Evolutionary conservation across 805 yeast genomes (phyloP).

Genomic region (Pichia eremophila): DNA sequence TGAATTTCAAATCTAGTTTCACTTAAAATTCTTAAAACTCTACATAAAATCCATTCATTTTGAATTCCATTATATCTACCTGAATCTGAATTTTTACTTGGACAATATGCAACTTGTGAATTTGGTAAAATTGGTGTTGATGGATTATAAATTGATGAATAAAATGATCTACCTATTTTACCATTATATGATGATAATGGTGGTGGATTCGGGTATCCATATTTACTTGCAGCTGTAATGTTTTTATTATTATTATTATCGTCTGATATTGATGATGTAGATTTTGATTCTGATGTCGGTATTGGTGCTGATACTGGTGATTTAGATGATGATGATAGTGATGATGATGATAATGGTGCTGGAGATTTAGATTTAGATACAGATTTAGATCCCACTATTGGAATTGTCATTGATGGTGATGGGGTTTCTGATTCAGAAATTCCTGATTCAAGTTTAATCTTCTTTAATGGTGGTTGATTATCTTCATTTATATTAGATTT

Average conservation of each 20-base stretch:
- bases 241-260: neutral
- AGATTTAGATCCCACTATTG: no score
- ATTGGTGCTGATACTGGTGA: neutral
- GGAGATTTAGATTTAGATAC: neutral
- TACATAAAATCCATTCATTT: constrained; percentile 94
- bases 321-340: neutral
- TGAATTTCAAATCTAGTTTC: constrained; percentile 67
- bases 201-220: constrained; percentile 11
- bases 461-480: no score
- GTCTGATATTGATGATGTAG: neutral
- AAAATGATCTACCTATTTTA: constrained; percentile 14
- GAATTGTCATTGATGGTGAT: no score
- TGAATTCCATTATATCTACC: constrained; percentile 24
- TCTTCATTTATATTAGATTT: no score
- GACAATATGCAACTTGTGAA: constrained; percentile 81
- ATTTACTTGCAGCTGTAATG: neutral
- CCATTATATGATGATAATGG: constrained; percentile 9
- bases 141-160: constrained; percentile 14
- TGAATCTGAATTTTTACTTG: constrained; percentile 37
- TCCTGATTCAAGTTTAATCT: no score
- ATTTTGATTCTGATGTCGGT: no score
- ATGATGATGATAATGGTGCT: neutral
- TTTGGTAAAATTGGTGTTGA: constrained; percentile 30
- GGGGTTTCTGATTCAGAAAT: no score
- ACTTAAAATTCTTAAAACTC: constrained; percentile 54